Evolutionary conservation across 2,329 filamentous ascomycete genomes (phyloP).

Genomic region (Cladosporium sp.): DNA sequence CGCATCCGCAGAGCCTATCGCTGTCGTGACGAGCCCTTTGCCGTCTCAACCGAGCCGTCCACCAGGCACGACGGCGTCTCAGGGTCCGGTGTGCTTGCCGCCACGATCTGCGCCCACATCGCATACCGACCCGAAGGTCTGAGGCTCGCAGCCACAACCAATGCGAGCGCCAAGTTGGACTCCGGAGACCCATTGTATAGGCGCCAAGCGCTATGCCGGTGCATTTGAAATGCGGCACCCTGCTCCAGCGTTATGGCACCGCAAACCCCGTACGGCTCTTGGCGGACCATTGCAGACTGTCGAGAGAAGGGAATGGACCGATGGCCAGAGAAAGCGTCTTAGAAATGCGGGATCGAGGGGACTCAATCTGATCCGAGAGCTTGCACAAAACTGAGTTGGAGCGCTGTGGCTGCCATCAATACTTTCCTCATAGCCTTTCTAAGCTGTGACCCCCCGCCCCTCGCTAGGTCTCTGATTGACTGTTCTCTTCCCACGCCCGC

Average conservation of each 20-base stretch:
- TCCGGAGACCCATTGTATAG: background rate
- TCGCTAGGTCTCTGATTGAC: conserved; percentile 8
- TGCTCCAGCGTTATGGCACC: conserved; percentile 8
- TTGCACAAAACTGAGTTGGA: conserved; percentile 9
- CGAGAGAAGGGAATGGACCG: conserved; percentile 2
- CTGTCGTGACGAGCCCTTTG: background rate
- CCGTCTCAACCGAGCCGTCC: background rate
- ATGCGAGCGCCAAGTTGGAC: conserved; percentile 6
- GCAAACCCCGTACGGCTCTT: conserved; percentile 5
- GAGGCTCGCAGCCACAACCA: conserved; percentile 3
- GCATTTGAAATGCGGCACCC: conserved; percentile 1
- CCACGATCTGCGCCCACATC: conserved; percentile 7
- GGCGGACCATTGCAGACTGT: conserved; percentile 1
- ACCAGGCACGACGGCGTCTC: conserved; percentile 2
- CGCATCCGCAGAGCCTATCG: conserved; percentile 1
- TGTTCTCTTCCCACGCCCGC: background rate
- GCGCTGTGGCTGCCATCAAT: conserved; percentile 2
- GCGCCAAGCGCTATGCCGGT: background rate
- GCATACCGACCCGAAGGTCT: background rate
- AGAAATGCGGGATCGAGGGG: background rate
- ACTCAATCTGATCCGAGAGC: conserved; percentile 5
- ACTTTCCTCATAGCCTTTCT: background rate
- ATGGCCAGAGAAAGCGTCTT: conserved; percentile 1
- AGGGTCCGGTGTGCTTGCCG: background rate
- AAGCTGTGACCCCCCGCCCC: background rate